Evolutionary conservation across 805 yeast genomes (phyloP), one percentile per base, ranked within the genome.

Genomic region (Yarrowia hollandica): DNA sequence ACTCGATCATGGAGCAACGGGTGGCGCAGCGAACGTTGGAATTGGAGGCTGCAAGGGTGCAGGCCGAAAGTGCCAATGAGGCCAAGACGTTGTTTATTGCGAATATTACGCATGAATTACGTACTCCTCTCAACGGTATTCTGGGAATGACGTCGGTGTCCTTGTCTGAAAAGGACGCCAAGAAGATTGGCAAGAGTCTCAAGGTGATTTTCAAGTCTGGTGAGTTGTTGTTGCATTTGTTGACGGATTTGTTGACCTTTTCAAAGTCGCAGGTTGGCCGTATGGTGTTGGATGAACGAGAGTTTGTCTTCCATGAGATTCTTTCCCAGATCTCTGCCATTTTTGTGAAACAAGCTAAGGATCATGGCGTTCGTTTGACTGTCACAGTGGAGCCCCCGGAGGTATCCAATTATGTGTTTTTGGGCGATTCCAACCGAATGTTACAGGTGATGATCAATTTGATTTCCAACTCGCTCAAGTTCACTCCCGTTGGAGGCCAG

Each of bases 121-220:
- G 97, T 65, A 92, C 98, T 0, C 99, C 99, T 1, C 75, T 92
- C 65, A 92, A 94, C 71, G 99, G 98, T 70, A 92, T 92, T 25
- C 75, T 94, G 60, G 99, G 99, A 60, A 89, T 92, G 95, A 86
- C 97, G 0, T 86, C 96, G 1, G 88, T 92, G 59, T 91, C 97
- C 1, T 82, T 89, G 85, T 91, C 86, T 21, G 98, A 94, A 69
- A 76, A 76, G 16, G 91, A 89, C 65, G 76, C 78, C 4, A 71
- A 75, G 8, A 83, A 83, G 64, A 82, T 90, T 12, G 84, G 84
- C 65, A 84, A 83, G 59, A 83, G 91, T 12, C 74, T 92, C 63
- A 85, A 85, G 63, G 77, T 91, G 60, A 92, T 92, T 60, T 88
- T 88, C 69, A 80, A 96, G 67, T 85, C 94, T 14, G 97, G 98